Evolutionary conservation across 2,329 filamentous ascomycete genomes (phyloP).

Genomic region (Paraconiothyrium brasiliense): DNA sequence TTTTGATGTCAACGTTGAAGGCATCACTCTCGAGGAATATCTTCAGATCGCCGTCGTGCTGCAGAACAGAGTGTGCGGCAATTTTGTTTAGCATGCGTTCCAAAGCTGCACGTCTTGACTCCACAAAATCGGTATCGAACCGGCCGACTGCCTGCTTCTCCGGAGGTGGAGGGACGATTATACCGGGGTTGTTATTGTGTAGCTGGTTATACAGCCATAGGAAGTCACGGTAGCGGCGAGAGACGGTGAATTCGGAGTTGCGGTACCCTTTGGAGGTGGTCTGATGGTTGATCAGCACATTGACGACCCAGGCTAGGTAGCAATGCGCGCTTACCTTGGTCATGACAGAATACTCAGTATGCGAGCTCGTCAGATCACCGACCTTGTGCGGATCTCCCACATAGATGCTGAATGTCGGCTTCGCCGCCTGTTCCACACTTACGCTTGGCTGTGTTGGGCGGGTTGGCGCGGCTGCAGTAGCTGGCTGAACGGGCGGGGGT

Average conservation of each 20-base stretch:
- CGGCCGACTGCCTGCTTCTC: constrained; percentile 98
- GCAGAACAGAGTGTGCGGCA: constrained; percentile 85
- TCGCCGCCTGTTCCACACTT: constrained; percentile 90
- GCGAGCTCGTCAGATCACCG: constrained; percentile 93
- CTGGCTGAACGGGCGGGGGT: constrained; percentile 69
- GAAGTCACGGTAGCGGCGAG: constrained; percentile 93
- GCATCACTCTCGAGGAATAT: constrained; percentile 96
- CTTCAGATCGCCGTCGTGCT: constrained; percentile 93
- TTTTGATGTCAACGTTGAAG: constrained; percentile 96
- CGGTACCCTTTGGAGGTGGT: constrained; percentile 97
- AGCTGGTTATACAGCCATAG: constrained; percentile 96
- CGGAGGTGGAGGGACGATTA: constrained; percentile 93
- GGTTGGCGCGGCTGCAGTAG: constrained; percentile 56
- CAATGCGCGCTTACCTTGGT: constrained; percentile 73
- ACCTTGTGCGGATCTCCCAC: constrained; percentile 99
- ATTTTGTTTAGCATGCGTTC: constrained; percentile 99
- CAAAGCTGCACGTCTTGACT: constrained; percentile 86
- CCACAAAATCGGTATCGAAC: constrained; percentile 96
- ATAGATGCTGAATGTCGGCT: constrained; percentile 87
- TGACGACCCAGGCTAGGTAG: constrained; percentile 3
- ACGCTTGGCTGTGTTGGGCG: constrained; percentile 77
- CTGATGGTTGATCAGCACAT: constrained; percentile 54
- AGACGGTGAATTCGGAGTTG: constrained; percentile 91
- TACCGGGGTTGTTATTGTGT: constrained; percentile 92
- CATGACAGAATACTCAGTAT: constrained; percentile 95